Evolutionary conservation across 495 filamentous ascomycete species (phyloP).

Genomic region (Penicillium angulare): DNA sequence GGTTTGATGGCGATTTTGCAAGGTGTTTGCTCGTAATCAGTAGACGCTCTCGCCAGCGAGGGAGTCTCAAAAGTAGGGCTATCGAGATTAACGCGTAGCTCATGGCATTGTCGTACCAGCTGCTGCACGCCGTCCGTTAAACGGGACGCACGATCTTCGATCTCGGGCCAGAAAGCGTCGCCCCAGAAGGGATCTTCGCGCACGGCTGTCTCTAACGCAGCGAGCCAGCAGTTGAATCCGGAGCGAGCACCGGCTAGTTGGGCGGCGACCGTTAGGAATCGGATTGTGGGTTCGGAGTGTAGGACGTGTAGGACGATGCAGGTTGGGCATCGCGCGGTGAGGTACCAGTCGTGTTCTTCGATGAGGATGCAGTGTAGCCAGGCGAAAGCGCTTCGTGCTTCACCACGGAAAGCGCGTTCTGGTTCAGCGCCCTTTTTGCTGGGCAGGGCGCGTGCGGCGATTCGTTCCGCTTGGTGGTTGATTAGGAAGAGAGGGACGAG

Average conservation of each 20-base stretch:
- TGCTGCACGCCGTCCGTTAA: conserved; percentile 53
- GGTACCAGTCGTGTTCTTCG: conserved; percentile 59
- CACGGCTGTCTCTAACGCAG: conserved; percentile 51
- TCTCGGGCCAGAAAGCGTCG: conserved; percentile 52
- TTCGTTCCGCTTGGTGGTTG: conserved; percentile 49
- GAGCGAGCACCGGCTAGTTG: conserved; percentile 50
- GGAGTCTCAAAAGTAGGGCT: conserved; percentile 22
- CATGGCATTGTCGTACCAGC: conserved; percentile 53
- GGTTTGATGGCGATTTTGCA: conserved; percentile 30
- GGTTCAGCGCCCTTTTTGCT: conserved; percentile 49
- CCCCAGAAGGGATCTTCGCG: conserved; percentile 58
- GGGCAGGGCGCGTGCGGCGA: conserved; percentile 47
- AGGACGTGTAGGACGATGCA: conserved; percentile 55
- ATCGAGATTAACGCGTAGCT: conserved; percentile 37
- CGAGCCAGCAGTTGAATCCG: conserved; percentile 54
- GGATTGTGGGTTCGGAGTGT: conserved; percentile 58
- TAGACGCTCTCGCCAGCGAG: conserved; percentile 18
- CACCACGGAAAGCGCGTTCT: conserved; percentile 57
- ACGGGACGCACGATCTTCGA: conserved; percentile 50
- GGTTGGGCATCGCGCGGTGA: conserved; percentile 55
- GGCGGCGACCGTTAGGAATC: conserved; percentile 55
- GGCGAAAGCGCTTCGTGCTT: conserved; percentile 57
- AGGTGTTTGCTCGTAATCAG: conserved; percentile 16
- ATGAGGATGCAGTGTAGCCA: conserved; percentile 60
- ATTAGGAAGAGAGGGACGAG: conserved; percentile 58